Conservation (phyloP, 495 filamentous ascomycete genomes). For the Hypoxylon cercidicola region DNA sequence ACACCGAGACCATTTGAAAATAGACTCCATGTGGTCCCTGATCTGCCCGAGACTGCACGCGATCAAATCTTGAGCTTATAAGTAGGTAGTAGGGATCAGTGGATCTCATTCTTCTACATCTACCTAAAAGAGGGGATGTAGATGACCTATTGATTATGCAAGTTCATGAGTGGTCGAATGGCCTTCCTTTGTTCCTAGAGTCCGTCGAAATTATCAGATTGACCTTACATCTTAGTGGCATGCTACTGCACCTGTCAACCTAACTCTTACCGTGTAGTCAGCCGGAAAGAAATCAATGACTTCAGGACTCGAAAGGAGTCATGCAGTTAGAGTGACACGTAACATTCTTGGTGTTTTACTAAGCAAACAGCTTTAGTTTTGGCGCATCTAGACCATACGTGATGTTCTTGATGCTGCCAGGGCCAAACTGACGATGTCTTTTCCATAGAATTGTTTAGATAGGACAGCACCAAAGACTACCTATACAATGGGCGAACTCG, state of each 20-base stretch:
- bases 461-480: slow-evolving; percentile 40
- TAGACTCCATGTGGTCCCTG: slow-evolving; percentile 18
- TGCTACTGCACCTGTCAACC: slow-evolving; percentile 2
- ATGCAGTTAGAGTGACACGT: slow-evolving; percentile 24
- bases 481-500: slow-evolving; percentile 47
- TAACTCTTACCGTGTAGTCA: neutral
- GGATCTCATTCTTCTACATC: neutral
- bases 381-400: too few species aligned
- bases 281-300: slow-evolving; percentile 25
- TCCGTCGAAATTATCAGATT: neutral
- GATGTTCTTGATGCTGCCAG: neutral
- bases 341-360: slow-evolving; percentile 43
- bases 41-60: slow-evolving; percentile 9
- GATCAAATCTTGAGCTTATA: slow-evolving; percentile 16
- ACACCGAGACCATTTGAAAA: slow-evolving; percentile 1
- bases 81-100: slow-evolving; percentile 1
- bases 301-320: slow-evolving; percentile 15
- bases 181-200: neutral
- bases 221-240: slow-evolving; percentile 5
- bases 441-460: neutral
- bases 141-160: neutral
- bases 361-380: too few species aligned
- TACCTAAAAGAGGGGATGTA: neutral
- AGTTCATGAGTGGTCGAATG: neutral
- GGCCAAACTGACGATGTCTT: too few species aligned